Evolutionary conservation across 2,329 filamentous ascomycete species (phyloP), one percentile per base, ranked within the genome.

Genomic region (Fusarium ambrosium): DNA sequence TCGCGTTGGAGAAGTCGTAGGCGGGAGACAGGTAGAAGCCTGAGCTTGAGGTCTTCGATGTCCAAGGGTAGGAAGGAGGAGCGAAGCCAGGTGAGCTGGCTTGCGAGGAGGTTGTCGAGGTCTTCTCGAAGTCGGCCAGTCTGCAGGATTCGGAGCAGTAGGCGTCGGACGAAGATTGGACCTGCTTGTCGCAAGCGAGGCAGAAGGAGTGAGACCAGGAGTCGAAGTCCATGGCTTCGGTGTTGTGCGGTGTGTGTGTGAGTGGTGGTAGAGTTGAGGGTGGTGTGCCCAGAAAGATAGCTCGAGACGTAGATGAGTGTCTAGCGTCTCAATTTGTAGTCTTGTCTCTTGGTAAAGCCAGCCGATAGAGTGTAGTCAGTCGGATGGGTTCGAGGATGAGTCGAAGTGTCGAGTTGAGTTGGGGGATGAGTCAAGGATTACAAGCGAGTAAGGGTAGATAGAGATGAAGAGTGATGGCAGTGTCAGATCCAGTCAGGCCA

Each of bases 71-170:
- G 56, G 87, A 86, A 20, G 87, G 81, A 48, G 86, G 85, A 65
- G 85, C 82, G 65, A 89, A 86, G 65, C 86, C 85, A 59, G 89
- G 89, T 13, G 90, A 91, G 80, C 88, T 90, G 63, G 89, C 87
- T 60, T 89, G 86, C 6, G 91, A 90, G 81, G 87, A 87, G 16
- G 88, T 85, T 62, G 87, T 85, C 18, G 87, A 88, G 41, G 90
- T 91, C 84, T 91, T 92, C 84, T 98, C 95, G 79, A 96, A 92
- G 85, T 98, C 95, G 76, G 94, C 93, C 53, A 98, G 88, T 75
- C 95, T 91, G 89, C 95, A 98, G 34, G 94, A 91, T 85, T 98
- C 95, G 56, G 95, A 97, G 89, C 95, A 98, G 88, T 97, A 98
- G 76, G 94, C 91, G 72, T 92, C 92, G 66, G 92, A 92, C 75